Evolutionary conservation across 2,329 filamentous ascomycete genomes (phyloP).

Genomic region (Pseudocercospora cruenta): DNA sequence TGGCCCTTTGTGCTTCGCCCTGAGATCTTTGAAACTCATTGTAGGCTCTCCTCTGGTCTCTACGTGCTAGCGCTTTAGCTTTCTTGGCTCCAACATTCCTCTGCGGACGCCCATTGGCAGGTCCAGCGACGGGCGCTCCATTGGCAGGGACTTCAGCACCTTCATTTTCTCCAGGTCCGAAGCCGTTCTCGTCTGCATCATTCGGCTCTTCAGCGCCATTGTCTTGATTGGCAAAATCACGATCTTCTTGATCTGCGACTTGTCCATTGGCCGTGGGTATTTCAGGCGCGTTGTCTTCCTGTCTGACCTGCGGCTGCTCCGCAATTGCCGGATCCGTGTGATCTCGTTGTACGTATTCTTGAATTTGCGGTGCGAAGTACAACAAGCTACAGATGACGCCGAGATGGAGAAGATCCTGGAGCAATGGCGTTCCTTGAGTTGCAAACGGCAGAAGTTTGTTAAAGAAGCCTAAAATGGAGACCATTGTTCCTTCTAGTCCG

Average conservation of each 20-base stretch:
- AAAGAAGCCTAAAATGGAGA: constrained; percentile 33
- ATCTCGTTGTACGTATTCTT: constrained; percentile 39
- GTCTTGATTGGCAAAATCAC: neutral
- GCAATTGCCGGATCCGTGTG: neutral
- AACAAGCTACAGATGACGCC: constrained; percentile 48
- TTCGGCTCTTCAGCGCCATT: neutral
- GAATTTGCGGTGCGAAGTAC: constrained; percentile 53
- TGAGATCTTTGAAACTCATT: constrained; percentile 55
- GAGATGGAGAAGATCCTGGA: constrained; percentile 53
- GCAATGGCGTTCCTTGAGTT: constrained; percentile 49
- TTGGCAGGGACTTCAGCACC: neutral
- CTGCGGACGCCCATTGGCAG: constrained; percentile 34
- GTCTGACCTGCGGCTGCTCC: constrained; percentile 10
- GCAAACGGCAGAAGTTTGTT: constrained; percentile 55
- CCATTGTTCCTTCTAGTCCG: constrained; percentile 25
- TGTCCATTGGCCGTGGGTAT: neutral
- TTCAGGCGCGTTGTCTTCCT: constrained; percentile 2
- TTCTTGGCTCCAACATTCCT: constrained; percentile 53
- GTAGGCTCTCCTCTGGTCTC: constrained; percentile 50
- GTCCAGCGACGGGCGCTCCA: constrained; percentile 37
- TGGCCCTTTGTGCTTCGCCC: constrained; percentile 50
- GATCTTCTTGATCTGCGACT: neutral
- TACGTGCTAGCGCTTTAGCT: constrained; percentile 51
- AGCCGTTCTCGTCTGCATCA: neutral
- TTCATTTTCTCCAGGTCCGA: neutral